phyloP scores from a whole-genome alignment of 2,329 filamentous ascomycete genomes.

The Lasiodiplodia sp. region DNA sequence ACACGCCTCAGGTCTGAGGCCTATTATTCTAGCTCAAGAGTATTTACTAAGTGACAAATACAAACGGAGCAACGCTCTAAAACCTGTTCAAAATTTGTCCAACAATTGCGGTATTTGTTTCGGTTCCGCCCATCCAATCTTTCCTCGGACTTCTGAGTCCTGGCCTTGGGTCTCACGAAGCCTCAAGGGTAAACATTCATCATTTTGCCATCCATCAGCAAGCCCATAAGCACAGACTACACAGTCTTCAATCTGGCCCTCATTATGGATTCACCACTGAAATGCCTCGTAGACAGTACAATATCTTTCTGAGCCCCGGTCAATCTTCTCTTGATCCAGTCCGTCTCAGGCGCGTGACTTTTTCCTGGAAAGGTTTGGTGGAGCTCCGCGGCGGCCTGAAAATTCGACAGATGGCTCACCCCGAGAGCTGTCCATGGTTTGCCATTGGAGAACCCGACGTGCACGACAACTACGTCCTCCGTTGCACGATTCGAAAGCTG shows the following conservation, averaged over 20 bases:
- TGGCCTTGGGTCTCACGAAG: too few relatives aligned
- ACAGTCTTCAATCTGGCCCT: not conserved
- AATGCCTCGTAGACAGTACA: not conserved
- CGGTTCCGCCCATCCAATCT: too few relatives aligned
- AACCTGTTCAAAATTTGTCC: too few relatives aligned
- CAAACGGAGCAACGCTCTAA: too few relatives aligned
- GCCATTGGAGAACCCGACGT: not conserved
- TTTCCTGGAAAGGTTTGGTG: not conserved
- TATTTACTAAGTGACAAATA: too few relatives aligned
- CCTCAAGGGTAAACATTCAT: too few relatives aligned
- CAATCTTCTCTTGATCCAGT: not conserved
- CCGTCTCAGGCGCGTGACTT: not conserved
- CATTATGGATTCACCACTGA: not conserved
- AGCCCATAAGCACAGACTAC: too few relatives aligned
- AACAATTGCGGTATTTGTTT: too few relatives aligned
- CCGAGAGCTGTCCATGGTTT: not conserved
- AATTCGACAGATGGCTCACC: not conserved
- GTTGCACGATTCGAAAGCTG: too few relatives aligned
- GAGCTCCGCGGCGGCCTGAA: not conserved
- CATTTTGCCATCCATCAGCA: too few relatives aligned
- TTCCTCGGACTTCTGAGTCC: too few relatives aligned
- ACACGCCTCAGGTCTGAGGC: not conserved
- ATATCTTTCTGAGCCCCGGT: not conserved
- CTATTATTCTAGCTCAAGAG: too few relatives aligned
- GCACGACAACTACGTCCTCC: not conserved